Conservation (phyloP, 169 alveolate genomes). For the Babesia microti region DNA sequence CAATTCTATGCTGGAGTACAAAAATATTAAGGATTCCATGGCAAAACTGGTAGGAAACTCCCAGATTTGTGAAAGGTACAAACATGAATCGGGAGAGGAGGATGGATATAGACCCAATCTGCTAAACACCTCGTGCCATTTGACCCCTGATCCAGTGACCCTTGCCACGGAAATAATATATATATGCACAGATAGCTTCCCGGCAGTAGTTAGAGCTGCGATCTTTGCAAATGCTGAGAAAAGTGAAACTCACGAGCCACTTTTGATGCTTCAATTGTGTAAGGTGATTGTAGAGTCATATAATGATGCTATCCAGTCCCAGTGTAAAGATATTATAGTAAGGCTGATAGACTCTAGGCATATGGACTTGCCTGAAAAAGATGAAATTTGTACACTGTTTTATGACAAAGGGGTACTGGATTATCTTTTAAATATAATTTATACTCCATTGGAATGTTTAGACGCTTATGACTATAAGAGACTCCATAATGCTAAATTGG, state of each 20-base stretch:
- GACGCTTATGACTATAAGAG: too few species aligned
- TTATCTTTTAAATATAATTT: conserved; percentile 27
- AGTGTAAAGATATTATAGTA: conserved; percentile 25
- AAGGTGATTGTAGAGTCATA: conserved; percentile 13
- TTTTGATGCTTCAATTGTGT: conserved; percentile 19
- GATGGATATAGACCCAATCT: conserved; percentile 30
- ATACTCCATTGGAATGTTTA: conserved; percentile 1
- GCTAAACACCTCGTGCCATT: conserved; percentile 25
- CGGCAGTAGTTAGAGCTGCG: conserved; percentile 44
- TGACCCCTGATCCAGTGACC: conserved; percentile 24
- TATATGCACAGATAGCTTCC: conserved; percentile 41
- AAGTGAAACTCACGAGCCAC: conserved; percentile 19
- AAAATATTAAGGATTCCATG: conserved; percentile 7
- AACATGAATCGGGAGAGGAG: not conserved
- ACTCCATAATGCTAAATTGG: conserved; percentile 25
- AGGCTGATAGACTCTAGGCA: conserved; percentile 56
- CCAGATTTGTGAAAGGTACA: not conserved
- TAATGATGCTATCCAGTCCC: conserved; percentile 35
- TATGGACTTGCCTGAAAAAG: conserved; percentile 65
- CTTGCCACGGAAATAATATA: conserved; percentile 41
- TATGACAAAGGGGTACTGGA: conserved; percentile 62
- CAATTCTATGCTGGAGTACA: conserved; percentile 13
- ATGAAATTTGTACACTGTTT: conserved; percentile 54
- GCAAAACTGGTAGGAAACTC: not conserved
- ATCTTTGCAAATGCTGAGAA: conserved; percentile 39